Base-by-base conservation (phyloP, 805 yeast genomes). In the Saccharomycopsis babjevae region DNA sequence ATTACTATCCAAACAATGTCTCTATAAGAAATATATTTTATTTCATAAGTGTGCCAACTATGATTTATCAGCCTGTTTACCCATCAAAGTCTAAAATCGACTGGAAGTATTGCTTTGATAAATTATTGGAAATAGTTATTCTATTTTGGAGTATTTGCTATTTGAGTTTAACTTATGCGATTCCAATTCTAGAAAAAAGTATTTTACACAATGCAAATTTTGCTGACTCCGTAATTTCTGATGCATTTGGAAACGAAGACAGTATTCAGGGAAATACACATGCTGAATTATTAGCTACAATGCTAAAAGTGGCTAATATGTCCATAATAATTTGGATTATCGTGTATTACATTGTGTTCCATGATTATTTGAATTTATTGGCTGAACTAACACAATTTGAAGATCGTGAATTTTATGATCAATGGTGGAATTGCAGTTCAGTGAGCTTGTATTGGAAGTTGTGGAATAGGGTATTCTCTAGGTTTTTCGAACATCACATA, bases 381-480 rank as follows among this genome's bases (percentile, higher is more conserved):
- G 82, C 81, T 5, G 82, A 78, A 64, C 57, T 77, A 32, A 72
- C 77, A 46, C 66, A 73, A 18, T 78, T 78, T 61, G 79, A 76
- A 15, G 81, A 78, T 66, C 70, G 81, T 20, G 74, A 75, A 8
- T 78, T 78, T 67, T 78, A 78, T 61, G 73, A 70, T 38, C 79
- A 77, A 62, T 78, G 81, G 82, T 78, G 82, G 82, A 78, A 78
- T 61, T 74, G 79, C 1, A 76, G 77, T n/a, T 73, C 80, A 18
- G 76, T 78, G 13, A 77, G 76, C 20, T 71, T 77, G 18, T 78
- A 77, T 65, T 78, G 82, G 81, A 70, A 74, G 32, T 69, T 70
- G 56, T 78, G 82, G 82, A 78, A 78, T 67, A 71, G 68, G 62
- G 79, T 81, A 1, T 76, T 77, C 46, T 67, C 73, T 52, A 72